Base-by-base conservation (phyloP, 768 basidiomycete genomes). In the Nidularia pulvinata region DNA sequence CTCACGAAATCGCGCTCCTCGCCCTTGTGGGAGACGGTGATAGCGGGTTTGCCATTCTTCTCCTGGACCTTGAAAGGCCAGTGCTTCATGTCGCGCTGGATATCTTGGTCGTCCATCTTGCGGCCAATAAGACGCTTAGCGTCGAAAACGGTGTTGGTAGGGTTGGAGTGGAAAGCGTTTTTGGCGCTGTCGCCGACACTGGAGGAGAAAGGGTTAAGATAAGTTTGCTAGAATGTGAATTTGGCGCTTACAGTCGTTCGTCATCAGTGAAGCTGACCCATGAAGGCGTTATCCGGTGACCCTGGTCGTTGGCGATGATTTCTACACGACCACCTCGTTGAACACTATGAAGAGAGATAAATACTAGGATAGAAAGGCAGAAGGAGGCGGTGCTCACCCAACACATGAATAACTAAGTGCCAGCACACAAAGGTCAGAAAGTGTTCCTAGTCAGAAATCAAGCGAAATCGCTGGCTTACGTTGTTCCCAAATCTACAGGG, bases 41-140 rank as follows among this genome's bases (percentile, higher is more conserved):
- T 86, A 46, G 77, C 73, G 34, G 94, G 93, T 68, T 95, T 95
- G 57, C 89, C 89, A 46, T 73, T 78, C 75, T 87, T 91, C 70
- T 89, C 82, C n/a, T 79, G 64, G 55, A 95, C 81, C 61, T 81
- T 80, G 80, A 95, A 96, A 0, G 92, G 92, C 89, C 89, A 95
- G 75, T 96, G 93, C 75, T 90, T 95, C 59, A 88, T 78, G 68
- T 95, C 92, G 34, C 86, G 85, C 68, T 86, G 75, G 57, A 95
- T 78, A 57, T 95, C 93, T 22, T 75, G 73, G 65, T 96, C 93
- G 52, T 90, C 85, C 65, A 86, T 78, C 67, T 88, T 89, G 64
- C 89, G 90, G 62, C 94, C 93, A 65, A 95, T 95, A 59, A 96
- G 84, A 72, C 95, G 93, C 67, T 97, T 98, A 53, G 95, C 95